Conservation (phyloP, 148 eudicot species). For the Rhododendron simsii region DNA sequence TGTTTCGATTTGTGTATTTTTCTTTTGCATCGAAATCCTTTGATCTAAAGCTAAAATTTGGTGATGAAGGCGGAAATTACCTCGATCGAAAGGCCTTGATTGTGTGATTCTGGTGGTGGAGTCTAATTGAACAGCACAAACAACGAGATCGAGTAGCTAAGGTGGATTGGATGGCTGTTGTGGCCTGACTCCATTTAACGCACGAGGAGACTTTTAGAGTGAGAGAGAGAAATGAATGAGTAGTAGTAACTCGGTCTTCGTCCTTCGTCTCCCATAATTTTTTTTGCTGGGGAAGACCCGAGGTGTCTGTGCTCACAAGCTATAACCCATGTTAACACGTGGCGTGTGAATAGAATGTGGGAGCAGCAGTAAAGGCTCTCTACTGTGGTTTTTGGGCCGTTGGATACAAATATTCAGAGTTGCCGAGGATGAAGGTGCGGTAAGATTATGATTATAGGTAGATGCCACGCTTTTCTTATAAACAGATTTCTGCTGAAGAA, state of each 20-base stretch:
- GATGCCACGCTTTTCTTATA: no score
- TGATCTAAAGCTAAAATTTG: slow-evolving; percentile 7
- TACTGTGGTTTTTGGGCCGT: background rate
- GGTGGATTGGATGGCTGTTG: background rate
- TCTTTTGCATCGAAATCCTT: background rate
- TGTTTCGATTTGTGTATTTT: no score
- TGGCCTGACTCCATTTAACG: background rate
- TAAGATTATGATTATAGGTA: no score
- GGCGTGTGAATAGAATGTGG: background rate
- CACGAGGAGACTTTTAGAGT: background rate
- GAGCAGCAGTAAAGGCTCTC: background rate
- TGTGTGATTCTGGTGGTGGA: slow-evolving; percentile 3
- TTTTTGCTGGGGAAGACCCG: background rate
- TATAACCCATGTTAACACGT: background rate
- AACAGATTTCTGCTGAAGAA: no score
- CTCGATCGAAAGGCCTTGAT: slow-evolving; percentile 15
- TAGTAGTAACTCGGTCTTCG: background rate
- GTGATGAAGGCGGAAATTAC: slow-evolving; percentile 1
- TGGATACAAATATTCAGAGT: background rate
- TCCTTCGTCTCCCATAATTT: background rate
- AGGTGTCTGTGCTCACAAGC: background rate
- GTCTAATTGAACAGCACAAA: background rate
- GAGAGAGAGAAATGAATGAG: slow-evolving; percentile 12
- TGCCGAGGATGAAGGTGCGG: no score
- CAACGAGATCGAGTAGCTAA: slow-evolving; percentile 3